Evolutionary conservation across 805 yeast genomes (phyloP), one percentile per base, ranked within the genome.

Genomic region (Nakazawaea laoshanensis): DNA sequence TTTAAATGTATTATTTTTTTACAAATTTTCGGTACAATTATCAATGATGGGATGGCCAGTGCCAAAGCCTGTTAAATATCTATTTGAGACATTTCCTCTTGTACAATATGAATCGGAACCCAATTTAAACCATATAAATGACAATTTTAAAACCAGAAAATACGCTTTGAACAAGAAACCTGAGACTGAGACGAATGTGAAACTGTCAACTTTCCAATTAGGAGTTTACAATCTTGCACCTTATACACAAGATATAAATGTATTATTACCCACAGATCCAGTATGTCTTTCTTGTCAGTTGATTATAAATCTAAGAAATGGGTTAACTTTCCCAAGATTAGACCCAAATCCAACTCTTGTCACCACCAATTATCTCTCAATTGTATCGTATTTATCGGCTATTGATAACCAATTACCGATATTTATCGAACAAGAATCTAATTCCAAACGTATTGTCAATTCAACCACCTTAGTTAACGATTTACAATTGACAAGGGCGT

Each of bases 251-350:
- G 50, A 52, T 22, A 45, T 39, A 1, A 37, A 47, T 7, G 42
- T 49, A 1, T 41, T 52, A 12, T 43, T 70, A 1, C 75, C 84
- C 2, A 60, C 71, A 0, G 87, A 79, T 43, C 86, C 86, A 1
- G 46, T 66, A 10, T 70, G 82, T 30, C 49, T 75, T 7, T 57
- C 60, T 13, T 55, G 65, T 9, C 59, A 70, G 29, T 50, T 77
- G 16, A 45, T 68, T 0, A 47, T 77, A 22, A 63, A 74, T 23
- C 40, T 56, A 24, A 70, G 67, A 40, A 66, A 70, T 37, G 39
- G 44, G 1, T 46, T 69, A 25, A 53, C 52, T 24, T 46, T 76
- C 19, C 79, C 79, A 7, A n/a, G 10, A 7, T 7, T 14, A 12
- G 3, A n/a, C n/a, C 10, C 7, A 13, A 13, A 15, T 9, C 21